Evolutionary conservation across 352 stramenopile species (phyloP).

Genomic region (Pythium monospermum): DNA sequence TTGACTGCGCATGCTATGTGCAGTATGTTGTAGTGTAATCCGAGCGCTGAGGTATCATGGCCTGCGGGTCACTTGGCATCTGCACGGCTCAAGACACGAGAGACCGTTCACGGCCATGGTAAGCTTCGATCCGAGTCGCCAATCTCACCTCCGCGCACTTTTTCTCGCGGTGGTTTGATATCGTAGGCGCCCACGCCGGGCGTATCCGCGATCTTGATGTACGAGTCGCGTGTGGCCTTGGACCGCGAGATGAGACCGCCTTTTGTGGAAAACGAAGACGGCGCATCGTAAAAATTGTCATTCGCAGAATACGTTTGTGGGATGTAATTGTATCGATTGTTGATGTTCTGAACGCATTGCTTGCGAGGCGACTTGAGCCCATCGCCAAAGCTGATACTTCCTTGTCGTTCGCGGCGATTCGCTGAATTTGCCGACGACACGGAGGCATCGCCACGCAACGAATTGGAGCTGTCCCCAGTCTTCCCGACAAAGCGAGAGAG

Average conservation of each 20-base stretch:
- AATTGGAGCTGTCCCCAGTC: conserved; percentile 14
- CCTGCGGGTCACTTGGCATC: too few species aligned
- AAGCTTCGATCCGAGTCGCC: conserved; percentile 37
- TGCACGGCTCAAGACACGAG: too few species aligned
- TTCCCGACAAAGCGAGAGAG: conserved; percentile 20
- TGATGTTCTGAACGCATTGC: conserved; percentile 19
- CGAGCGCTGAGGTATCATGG: too few species aligned
- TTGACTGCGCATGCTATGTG: too few species aligned
- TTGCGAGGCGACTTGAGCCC: conserved; percentile 20
- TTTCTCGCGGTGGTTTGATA: conserved; percentile 32
- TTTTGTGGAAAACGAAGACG: conserved; percentile 40
- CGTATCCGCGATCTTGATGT: conserved; percentile 32
- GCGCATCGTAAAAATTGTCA: conserved; percentile 26
- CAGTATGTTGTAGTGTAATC: too few species aligned
- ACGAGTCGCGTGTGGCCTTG: conserved; percentile 33
- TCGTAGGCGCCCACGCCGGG: conserved; percentile 40
- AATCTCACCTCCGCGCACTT: conserved; percentile 37
- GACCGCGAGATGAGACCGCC: conserved; percentile 33
- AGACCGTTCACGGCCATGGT: conserved; percentile 23
- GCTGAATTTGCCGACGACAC: conserved; percentile 29
- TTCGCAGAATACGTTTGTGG: conserved; percentile 22
- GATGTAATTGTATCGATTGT: conserved; percentile 32
- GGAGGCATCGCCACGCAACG: conserved; percentile 20
- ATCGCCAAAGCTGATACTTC: conserved; percentile 13
- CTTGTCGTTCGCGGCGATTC: conserved; percentile 19